phyloP scores from a whole-genome alignment of 2,329 filamentous ascomycete genomes.

The Colletotrichum eleusines region DNA sequence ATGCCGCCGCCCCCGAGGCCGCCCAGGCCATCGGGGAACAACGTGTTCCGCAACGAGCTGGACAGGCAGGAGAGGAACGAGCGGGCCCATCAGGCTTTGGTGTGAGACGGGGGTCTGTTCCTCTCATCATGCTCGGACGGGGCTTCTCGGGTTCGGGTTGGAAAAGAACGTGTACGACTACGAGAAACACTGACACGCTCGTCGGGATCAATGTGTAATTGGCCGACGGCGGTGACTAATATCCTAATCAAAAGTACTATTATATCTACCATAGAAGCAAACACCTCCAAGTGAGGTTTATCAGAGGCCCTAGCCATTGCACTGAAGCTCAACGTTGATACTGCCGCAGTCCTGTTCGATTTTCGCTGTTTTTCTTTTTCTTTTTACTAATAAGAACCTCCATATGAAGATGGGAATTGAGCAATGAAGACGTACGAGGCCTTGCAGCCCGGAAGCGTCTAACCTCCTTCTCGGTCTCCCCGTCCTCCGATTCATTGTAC shows the following conservation, averaged over 20 bases:
- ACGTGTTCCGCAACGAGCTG: slow-evolving; percentile 40
- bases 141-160: neutral
- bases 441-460: too few relatives aligned
- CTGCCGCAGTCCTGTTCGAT: neutral
- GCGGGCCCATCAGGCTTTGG: slow-evolving; percentile 17
- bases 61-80: slow-evolving; percentile 36
- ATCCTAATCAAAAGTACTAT: slow-evolving; percentile 1
- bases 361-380: too few relatives aligned
- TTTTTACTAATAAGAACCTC: too few relatives aligned
- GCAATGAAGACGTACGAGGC: too few relatives aligned
- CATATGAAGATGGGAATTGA: too few relatives aligned
- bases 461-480: too few relatives aligned
- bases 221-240: neutral
- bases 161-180: neutral
- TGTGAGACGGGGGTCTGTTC: slow-evolving; percentile 2
- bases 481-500: too few relatives aligned
- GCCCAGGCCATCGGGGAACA: slow-evolving; percentile 12
- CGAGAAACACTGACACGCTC: neutral
- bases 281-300: neutral
- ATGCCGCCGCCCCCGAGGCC: slow-evolving; percentile 36
- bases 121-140: too few relatives aligned
- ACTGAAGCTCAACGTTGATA: neutral
- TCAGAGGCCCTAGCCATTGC: neutral
- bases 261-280: neutral
- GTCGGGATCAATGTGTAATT: neutral